Conservation (phyloP, 345 rosid species). For the Clausena lansium region DNA sequence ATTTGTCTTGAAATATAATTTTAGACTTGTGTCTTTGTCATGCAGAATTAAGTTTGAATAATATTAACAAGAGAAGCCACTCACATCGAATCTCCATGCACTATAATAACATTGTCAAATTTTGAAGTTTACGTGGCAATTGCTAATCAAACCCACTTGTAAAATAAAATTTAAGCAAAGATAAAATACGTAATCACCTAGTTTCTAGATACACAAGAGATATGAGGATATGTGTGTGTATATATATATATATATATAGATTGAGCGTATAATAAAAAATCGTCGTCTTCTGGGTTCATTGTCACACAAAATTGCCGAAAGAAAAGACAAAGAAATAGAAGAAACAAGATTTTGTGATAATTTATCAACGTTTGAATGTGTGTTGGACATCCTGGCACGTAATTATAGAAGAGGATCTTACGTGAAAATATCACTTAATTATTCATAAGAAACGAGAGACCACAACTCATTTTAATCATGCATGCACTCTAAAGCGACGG, state of each 20-base stretch:
- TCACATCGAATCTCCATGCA: neutral
- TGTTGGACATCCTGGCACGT: conserved; percentile 45
- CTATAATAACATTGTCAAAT: neutral
- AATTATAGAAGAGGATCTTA: conserved; percentile 38
- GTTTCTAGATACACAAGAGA: conserved; percentile 27
- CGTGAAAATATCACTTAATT: conserved; percentile 12
- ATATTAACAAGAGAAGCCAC: neutral
- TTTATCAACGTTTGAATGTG: conserved; percentile 22
- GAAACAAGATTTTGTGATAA: conserved; percentile 30
- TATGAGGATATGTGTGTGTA: conserved; percentile 14
- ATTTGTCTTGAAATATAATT: neutral
- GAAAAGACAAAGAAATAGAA: conserved; percentile 44
- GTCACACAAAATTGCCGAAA: conserved; percentile 23
- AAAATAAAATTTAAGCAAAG: neutral
- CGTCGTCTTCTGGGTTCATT: conserved; percentile 33
- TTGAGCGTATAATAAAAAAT: neutral
- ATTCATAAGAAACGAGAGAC: conserved; percentile 10
- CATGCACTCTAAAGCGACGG: neutral
- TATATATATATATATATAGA: too few relatives aligned
- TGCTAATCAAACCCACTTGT: neutral
- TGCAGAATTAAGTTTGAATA: neutral
- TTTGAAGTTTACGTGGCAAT: conserved; percentile 7
- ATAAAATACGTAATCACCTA: too few relatives aligned
- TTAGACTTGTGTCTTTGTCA: neutral
- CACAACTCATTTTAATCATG: conserved; percentile 36